Evolutionary conservation across 1,284 basidiomycete species (phyloP), one percentile per base, ranked within the genome.

Genomic region (Ganoderma sinense): DNA sequence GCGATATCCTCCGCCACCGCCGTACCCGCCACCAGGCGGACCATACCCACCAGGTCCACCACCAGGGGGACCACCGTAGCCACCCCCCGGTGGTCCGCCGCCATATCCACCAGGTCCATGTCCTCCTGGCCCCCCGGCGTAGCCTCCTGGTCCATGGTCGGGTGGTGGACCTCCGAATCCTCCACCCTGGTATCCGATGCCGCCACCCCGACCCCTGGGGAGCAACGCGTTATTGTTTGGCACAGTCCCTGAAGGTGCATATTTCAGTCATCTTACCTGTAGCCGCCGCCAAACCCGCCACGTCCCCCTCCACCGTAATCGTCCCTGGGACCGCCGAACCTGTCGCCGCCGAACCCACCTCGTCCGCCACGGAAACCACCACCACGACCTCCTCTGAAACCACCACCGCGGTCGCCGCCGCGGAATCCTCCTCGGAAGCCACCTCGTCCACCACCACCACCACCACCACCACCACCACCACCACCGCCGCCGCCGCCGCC

Each of bases 21-120:
- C 71, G 43, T 58, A 75, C 23, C 75, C 75, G 29, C 75, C 75
- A 2, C 73, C 73, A 26, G 73, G 73, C 26, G 73, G 71, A 31
- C 73, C 93, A 81, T 88, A 91, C 77, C 91, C 91, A 81, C 90
- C 89, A 67, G 89, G 85, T 71, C 86, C 89, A 77, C 88, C 87
- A 71, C 92, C 81, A 92, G 93, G 82, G 90, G 88, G 78, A 88
- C 88, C 87, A 73, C 89, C 86, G 78, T 85, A 81, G 59, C 62
- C 59, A 66, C 72, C 80, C 48, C 81, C 81, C 45, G 76, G 78
- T 41, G 78, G 81, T 48, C 80, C 81, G 62, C 75, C 81, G 26
- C 81, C 75, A 53, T 59, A 79, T 16, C 81, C 81, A 62, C 76
- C 77, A 11, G 80, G 80, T 60, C 81, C 82, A 66, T 72, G 80